Conservation (phyloP, 345 rosid genomes). For the Eucalyptus pauciflora region DNA sequence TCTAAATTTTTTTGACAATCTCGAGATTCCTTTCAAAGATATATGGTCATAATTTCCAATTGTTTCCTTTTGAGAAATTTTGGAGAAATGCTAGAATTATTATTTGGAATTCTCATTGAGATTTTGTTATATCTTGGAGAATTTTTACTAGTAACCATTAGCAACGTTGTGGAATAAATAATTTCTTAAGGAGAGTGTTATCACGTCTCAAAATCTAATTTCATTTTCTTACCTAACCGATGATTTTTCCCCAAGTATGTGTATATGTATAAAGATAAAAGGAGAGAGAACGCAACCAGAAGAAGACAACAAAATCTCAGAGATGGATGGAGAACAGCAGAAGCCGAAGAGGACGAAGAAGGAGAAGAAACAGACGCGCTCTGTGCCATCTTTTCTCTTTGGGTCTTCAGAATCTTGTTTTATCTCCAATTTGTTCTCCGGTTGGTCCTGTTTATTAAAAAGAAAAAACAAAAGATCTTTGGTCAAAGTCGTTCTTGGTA, state of each 20-base stretch:
- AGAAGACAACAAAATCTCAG: not conserved
- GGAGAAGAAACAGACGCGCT: not conserved
- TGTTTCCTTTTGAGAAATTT: no score
- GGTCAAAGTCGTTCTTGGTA: not conserved
- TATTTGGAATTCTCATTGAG: no score
- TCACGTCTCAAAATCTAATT: accelerated
- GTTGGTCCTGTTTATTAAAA: not conserved
- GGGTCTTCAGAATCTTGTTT: not conserved
- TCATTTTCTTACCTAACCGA: no score
- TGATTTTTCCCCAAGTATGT: no score
- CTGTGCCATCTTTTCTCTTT: not conserved
- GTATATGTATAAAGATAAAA: no score
- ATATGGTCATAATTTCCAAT: no score
- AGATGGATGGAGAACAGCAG: not conserved
- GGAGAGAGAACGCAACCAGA: not conserved
- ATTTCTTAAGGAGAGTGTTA: no score
- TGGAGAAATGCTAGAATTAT: no score
- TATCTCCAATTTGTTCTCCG: not conserved
- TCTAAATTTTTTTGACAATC: no score
- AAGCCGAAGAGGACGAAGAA: not conserved
- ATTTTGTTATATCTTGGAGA: no score
- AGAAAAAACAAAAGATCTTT: not conserved
- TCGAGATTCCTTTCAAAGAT: no score
- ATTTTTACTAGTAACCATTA: no score
- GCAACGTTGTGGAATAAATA: accelerated